phyloP scores from a whole-genome alignment of 78 protist genomes.

The Dictyostelium capitatum region DNA sequence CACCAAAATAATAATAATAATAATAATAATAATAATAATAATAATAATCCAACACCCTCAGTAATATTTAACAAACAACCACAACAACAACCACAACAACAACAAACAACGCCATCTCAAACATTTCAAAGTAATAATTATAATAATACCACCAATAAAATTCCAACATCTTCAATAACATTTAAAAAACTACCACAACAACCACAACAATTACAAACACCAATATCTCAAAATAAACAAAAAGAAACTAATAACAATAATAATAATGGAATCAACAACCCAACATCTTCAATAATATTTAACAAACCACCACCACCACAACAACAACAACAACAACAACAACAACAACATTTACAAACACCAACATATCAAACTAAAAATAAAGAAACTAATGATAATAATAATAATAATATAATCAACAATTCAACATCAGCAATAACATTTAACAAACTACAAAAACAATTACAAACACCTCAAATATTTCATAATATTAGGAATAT shows the following conservation, averaged over 20 bases:
- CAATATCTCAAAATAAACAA: neutral
- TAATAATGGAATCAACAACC: neutral
- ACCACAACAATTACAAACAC: neutral
- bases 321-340: no score
- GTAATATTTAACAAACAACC: neutral
- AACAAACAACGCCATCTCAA: conserved; percentile 20
- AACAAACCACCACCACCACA: no score
- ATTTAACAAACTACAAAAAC: no score
- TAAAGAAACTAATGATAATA: no score
- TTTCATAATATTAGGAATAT: no score
- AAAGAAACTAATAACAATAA: conserved; percentile 28
- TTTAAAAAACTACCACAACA: neutral
- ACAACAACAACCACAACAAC: conserved; percentile 32
- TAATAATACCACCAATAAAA: neutral
- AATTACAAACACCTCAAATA: no score
- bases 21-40: no score
- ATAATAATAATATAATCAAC: no score
- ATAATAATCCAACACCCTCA: neutral
- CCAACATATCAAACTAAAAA: no score
- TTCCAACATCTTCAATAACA: neutral
- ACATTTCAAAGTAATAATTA: neutral
- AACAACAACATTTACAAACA: no score
- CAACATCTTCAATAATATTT: conserved; percentile 1
- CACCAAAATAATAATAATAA: conserved; percentile 5
- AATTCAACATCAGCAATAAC: no score